Conservation (phyloP, 169 alveolate species). For the Cryptosporidium felis region DNA sequence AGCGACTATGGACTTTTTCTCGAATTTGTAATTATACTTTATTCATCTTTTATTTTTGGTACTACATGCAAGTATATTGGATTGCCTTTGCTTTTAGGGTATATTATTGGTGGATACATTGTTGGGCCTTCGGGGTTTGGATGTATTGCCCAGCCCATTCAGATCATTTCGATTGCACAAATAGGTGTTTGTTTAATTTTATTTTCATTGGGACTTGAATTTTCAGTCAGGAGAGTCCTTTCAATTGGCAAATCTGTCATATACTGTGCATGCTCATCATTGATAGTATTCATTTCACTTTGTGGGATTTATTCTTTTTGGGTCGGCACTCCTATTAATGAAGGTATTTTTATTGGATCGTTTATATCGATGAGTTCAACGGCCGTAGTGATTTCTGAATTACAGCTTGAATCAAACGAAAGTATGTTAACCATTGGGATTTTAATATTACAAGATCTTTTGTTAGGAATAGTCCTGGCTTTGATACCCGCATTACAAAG, state of each 20-base stretch:
- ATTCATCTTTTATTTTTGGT: slow-evolving; percentile 63
- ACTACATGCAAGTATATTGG: slow-evolving; percentile 61
- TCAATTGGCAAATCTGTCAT: slow-evolving; percentile 52
- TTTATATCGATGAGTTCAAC: slow-evolving; percentile 69
- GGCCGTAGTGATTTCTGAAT: slow-evolving; percentile 57
- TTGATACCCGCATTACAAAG: slow-evolving; percentile 51
- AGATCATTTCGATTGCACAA: slow-evolving; percentile 67
- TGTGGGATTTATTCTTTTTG: slow-evolving; percentile 62
- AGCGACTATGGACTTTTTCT: slow-evolving; percentile 66
- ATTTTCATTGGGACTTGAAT: slow-evolving; percentile 48
- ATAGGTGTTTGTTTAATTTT: slow-evolving; percentile 65
- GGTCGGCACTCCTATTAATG: slow-evolving; percentile 67
- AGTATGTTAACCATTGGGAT: slow-evolving; percentile 58
- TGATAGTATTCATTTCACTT: slow-evolving; percentile 10
- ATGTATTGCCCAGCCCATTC: slow-evolving; percentile 53
- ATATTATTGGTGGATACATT: slow-evolving; percentile 59
- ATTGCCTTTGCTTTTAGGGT: slow-evolving; percentile 45
- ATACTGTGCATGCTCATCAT: slow-evolving; percentile 52
- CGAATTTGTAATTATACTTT: slow-evolving; percentile 43
- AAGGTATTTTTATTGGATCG: slow-evolving; percentile 68
- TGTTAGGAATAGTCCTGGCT: slow-evolving; percentile 42
- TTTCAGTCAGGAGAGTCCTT: slow-evolving; percentile 47
- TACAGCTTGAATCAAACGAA: slow-evolving; percentile 63
- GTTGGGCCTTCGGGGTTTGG: slow-evolving; percentile 71
- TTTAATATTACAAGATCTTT: slow-evolving; percentile 50